A percentile compares a stretch with the other conserved stretches of the same genome.
Conservation (phyloP, 1,284 basidiomycete genomes). For the Papiliotrema laurentii region DNA sequence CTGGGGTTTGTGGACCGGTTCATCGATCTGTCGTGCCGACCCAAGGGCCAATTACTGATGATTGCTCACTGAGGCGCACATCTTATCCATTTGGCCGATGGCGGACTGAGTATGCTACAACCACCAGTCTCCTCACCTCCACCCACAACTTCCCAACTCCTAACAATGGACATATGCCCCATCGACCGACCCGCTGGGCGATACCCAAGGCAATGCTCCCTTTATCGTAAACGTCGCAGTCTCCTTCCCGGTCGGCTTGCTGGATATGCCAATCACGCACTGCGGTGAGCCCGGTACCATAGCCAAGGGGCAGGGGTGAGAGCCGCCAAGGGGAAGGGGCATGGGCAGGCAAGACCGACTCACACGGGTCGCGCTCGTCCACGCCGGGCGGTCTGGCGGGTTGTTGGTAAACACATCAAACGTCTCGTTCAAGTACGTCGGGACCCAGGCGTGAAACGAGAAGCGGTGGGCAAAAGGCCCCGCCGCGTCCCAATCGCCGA, state of each 20-base stretch:
- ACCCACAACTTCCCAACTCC: background rate
- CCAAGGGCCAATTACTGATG: no score
- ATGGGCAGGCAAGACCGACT: background rate
- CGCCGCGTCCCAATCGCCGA: background rate
- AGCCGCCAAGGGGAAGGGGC: background rate
- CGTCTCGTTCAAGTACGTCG: background rate
- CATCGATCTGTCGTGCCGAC: no score
- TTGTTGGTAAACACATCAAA: background rate
- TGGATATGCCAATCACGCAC: background rate
- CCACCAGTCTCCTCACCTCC: no score
- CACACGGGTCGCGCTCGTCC: background rate
- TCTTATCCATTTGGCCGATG: no score
- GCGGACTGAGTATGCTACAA: no score
- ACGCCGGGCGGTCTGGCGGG: background rate
- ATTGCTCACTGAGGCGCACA: no score
- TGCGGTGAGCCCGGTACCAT: background rate
- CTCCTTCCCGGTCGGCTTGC: background rate
- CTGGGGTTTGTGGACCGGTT: no score
- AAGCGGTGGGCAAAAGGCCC: background rate
- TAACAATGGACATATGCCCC: background rate
- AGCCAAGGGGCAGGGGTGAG: no score
- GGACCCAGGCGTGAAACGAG: background rate
- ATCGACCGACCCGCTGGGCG: background rate
- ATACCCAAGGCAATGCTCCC: background rate
- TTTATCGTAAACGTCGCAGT: background rate